Evolutionary conservation across 108 stramenopile species (phyloP).

Genomic region (Fragilaria radians): DNA sequence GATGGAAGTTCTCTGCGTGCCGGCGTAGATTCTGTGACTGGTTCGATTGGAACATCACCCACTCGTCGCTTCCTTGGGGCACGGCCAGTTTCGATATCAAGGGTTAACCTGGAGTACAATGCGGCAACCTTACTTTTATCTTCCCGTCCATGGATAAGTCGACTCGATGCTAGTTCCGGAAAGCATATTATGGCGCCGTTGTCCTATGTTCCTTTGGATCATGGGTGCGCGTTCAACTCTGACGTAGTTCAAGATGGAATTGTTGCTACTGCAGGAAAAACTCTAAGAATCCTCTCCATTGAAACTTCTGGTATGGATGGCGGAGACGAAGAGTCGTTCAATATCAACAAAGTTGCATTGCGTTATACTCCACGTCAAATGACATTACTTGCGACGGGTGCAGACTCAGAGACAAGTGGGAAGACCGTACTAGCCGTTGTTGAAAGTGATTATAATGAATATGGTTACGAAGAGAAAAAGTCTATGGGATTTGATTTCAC

Average conservation of each 20-base stretch:
- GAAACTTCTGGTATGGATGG: conserved; percentile 64
- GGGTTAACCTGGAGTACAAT: conserved; percentile 63
- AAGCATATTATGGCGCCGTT: conserved; percentile 87
- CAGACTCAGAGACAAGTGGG: conserved; percentile 18
- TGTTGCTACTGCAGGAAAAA: conserved; percentile 89
- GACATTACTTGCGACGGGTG: conserved; percentile 54
- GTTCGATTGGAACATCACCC: conserved; percentile 84
- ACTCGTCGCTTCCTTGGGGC: conserved; percentile 89
- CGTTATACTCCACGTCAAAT: conserved; percentile 95
- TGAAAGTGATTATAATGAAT: conserved; percentile 94
- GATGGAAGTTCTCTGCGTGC: conserved; percentile 86
- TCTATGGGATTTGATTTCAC: conserved; percentile 69
- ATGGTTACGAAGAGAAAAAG: conserved; percentile 68
- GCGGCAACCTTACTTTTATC: conserved; percentile 82
- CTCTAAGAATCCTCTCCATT: conserved; percentile 87
- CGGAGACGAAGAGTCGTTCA: conserved; percentile 84
- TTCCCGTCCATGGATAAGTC: conserved; percentile 91
- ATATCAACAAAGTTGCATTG: conserved; percentile 75
- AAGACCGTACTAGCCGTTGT: conserved; percentile 84
- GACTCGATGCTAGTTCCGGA: conserved; percentile 40
- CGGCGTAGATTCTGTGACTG: conserved; percentile 82
- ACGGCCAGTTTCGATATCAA: conserved; percentile 83
- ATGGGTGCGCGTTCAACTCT: conserved; percentile 85
- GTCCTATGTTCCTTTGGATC: conserved; percentile 88
- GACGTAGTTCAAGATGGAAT: conserved; percentile 91